Evolutionary conservation across 2,329 filamentous ascomycete species (phyloP).

Genomic region (Aphanoascus verrucosus): DNA sequence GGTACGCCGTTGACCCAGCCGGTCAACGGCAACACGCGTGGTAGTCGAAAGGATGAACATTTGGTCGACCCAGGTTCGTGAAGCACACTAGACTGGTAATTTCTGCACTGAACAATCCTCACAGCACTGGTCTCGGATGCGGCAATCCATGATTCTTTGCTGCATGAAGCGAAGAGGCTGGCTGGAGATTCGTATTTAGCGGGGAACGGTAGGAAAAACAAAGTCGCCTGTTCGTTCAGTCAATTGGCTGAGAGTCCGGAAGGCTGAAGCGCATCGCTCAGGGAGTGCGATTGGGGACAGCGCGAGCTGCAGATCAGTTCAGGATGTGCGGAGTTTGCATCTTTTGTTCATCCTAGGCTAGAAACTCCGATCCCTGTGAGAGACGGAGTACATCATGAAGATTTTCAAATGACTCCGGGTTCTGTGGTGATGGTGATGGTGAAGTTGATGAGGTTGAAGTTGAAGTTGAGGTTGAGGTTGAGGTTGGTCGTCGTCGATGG

Average conservation of each 20-base stretch:
- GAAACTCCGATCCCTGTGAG: too few species aligned
- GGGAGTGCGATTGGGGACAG: not conserved
- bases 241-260: not conserved
- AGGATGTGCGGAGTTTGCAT: not conserved
- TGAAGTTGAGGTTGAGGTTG: too few species aligned
- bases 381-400: too few species aligned
- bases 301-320: not conserved
- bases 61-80: not conserved
- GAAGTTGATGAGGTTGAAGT: too few species aligned
- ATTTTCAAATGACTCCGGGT: too few species aligned
- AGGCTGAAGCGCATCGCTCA: not conserved
- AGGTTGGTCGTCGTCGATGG: too few species aligned
- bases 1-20: too few species aligned
- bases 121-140: not conserved
- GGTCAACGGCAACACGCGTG: too few species aligned
- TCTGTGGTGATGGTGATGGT: too few species aligned
- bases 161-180: slow-evolving; percentile 1
- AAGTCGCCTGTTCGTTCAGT: not conserved
- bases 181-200: slow-evolving; percentile 6
- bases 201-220: not conserved
- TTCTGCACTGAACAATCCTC: not conserved
- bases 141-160: not conserved
- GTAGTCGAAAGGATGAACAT: too few species aligned
- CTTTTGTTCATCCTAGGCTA: not conserved
- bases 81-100: not conserved